Evolutionary conservation across 1,284 basidiomycete genomes (phyloP), one percentile per base, ranked within the genome.

Genomic region (Golubevia pallescens): DNA sequence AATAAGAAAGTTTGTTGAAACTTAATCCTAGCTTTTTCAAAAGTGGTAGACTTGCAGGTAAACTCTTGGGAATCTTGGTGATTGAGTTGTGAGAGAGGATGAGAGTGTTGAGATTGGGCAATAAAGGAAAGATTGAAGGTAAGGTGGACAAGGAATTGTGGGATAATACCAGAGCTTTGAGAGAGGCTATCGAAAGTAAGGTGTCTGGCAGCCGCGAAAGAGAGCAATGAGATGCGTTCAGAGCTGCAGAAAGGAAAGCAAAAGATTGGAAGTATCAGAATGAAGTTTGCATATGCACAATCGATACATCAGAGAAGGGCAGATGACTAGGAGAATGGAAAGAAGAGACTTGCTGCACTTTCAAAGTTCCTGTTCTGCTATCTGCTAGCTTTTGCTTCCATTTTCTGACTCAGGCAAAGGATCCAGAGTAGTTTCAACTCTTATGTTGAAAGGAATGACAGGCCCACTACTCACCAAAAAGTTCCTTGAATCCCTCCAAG

Each of bases 71-170:
- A 3, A 84, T 65, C 2, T 56, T n/a, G 0, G 21, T 62, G 28
- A 84, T 61, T 52, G 67, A 21, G 63, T 84, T 84, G 55, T 80
- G 66, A 20, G 81, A 84, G 10, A 84, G 70, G 10, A 82, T 74
- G 34, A 84, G 72, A 48, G 82, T 83, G 64, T 84, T 84, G 67
- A 84, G 78, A 20, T 83, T 71, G 0, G 81, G 77, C 16, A 84
- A 58, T 32, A 76, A 69, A 2, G 82, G 82, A 21, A 84, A 69
- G 1, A 66, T 24, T 2, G 38, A 23, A 0, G 75, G 67, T 1
- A 78, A 57, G 19, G 58, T 34, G 2, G 42, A 24, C 57, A 84
- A 64, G 1, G 52, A 42, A 53, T 84, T 84, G 62, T 82, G 69
- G 60, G 69, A 74, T 19, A 84, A 70, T 3, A 84, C 73, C 3